phyloP scores from a whole-genome alignment of 169 alveolate genomes.

The Plasmodium relictum region DNA sequence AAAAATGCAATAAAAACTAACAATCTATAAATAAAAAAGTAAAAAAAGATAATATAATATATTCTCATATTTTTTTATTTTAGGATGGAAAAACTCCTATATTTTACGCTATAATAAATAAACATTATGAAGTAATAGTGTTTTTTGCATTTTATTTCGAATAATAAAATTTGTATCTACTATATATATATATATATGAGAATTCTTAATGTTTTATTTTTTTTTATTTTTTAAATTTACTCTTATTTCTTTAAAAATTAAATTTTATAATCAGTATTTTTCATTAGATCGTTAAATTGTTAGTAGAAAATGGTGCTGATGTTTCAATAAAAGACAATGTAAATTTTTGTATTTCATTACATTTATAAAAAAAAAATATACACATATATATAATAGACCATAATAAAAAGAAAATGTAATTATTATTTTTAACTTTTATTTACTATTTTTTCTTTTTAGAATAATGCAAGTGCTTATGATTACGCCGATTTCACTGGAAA shows the following conservation, averaged over 20 bases:
- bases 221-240: neutral
- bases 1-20: neutral
- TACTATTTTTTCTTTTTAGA: slow-evolving; percentile 30
- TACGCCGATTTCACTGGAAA: slow-evolving; percentile 62
- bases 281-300: slow-evolving; percentile 34
- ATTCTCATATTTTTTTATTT: neutral
- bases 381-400: neutral
- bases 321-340: slow-evolving; percentile 72
- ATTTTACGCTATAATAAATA: slow-evolving; percentile 67
- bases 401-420: neutral
- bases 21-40: neutral
- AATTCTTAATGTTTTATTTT: too few species aligned
- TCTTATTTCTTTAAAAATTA: neutral
- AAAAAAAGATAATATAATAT: neutral
- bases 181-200: neutral
- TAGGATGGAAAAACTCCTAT: slow-evolving; percentile 71
- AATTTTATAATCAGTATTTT: neutral
- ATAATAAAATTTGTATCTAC: neutral
- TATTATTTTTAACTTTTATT: slow-evolving; percentile 1
- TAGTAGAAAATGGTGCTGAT: slow-evolving; percentile 64
- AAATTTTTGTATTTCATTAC: neutral
- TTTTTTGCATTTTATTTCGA: neutral
- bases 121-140: slow-evolving; percentile 56
- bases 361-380: neutral
- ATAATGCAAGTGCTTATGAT: slow-evolving; percentile 66